A percentile compares a stretch with the other conserved stretches of the same genome.
phyloP scores from a whole-genome alignment of 148 eudicot genomes.

The Chenopodium quinoa region DNA sequence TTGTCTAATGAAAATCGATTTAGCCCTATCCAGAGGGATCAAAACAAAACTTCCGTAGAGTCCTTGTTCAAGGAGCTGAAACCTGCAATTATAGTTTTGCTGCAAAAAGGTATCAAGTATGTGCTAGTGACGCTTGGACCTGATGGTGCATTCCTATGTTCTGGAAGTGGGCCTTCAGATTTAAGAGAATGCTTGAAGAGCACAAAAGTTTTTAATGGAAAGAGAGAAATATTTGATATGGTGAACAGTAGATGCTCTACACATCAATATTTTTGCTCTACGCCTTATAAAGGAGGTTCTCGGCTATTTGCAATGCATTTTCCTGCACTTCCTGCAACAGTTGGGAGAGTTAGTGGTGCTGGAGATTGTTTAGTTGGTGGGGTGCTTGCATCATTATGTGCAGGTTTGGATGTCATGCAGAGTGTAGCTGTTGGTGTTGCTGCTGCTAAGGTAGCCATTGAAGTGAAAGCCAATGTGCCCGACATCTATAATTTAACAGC shows the following conservation, averaged over 20 bases:
- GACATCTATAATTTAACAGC: conserved; percentile 37
- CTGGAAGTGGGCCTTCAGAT: conserved; percentile 39
- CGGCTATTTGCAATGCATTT: conserved; percentile 56
- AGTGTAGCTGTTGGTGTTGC: conserved; percentile 91
- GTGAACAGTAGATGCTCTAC: conserved; percentile 55
- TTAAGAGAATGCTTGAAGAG: conserved; percentile 24
- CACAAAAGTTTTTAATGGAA: conserved; percentile 23
- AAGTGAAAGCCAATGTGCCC: conserved; percentile 73
- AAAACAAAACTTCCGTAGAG: conserved; percentile 37
- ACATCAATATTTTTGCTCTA: conserved; percentile 32
- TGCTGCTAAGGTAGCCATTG: conserved; percentile 81
- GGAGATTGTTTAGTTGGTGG: conserved; percentile 99
- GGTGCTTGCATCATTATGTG: conserved; percentile 63
- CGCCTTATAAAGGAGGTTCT: conserved; percentile 31
- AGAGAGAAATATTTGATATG: conserved; percentile 40
- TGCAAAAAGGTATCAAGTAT: conserved; percentile 67
- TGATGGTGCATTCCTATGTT: conserved; percentile 72
- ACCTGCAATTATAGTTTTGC: conserved; percentile 63
- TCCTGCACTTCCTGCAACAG: conserved; percentile 75
- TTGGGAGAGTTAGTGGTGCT: conserved; percentile 86
- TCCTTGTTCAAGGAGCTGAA: conserved; percentile 64
- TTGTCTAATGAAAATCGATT: conserved; percentile 43
- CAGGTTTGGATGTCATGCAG: conserved; percentile 79
- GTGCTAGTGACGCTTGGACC: conserved; percentile 76
- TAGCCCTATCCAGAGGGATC: conserved; percentile 40